phyloP scores from a whole-genome alignment of 1,284 basidiomycete genomes.

The Hymenochaete sp. region DNA sequence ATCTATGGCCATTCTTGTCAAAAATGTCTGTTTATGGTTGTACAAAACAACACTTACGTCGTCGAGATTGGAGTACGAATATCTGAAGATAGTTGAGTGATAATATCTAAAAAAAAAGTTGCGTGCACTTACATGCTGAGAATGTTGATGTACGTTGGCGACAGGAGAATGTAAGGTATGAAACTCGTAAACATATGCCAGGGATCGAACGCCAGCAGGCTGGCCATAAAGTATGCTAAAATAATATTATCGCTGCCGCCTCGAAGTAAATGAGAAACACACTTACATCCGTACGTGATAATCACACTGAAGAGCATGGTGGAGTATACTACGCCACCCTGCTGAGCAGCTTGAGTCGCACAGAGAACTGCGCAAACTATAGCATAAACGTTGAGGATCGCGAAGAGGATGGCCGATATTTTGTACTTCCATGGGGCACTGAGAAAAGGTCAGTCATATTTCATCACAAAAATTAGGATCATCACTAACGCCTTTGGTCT shows the following conservation, averaged over 20 bases:
- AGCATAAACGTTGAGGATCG: conserved; percentile 76
- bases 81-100: conserved; percentile 33
- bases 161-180: conserved; percentile 79
- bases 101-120: background rate
- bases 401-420: conserved; percentile 68
- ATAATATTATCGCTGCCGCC: background rate
- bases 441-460: background rate
- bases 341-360: conserved; percentile 57
- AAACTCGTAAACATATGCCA: conserved; percentile 93
- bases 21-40: too few species aligned
- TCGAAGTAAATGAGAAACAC: background rate
- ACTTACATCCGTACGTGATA: conserved; percentile 76
- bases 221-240: conserved; percentile 64
- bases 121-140: conserved; percentile 61
- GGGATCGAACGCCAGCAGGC: conserved; percentile 86
- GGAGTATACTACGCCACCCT: conserved; percentile 58
- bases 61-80: conserved; percentile 76
- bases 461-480: conserved; percentile 4
- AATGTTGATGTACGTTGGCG: conserved; percentile 84
- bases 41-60: conserved; percentile 40
- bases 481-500: conserved; percentile 72
- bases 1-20: conserved; percentile 53
- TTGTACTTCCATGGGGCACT: conserved; percentile 85
- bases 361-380: conserved; percentile 70
- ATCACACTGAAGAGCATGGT: conserved; percentile 78